Percentiles rank a stretch among this genome's conserved stretches.
phyloP scores from a whole-genome alignment of 2,329 filamentous ascomycete species.

The Fusarium praegraminearum region DNA sequence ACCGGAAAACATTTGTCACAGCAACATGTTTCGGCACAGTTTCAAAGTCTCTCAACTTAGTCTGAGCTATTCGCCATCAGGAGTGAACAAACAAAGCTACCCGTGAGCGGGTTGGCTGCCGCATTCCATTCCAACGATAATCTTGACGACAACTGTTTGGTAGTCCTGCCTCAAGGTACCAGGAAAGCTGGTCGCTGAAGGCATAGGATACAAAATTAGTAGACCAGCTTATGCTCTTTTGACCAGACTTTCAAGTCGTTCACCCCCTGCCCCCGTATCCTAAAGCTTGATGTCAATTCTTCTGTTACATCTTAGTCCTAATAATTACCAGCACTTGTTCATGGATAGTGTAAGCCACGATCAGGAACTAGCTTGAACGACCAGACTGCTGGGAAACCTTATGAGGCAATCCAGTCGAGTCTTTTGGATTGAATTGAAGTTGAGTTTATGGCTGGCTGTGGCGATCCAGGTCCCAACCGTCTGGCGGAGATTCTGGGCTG shows the following conservation, averaged over 20 bases:
- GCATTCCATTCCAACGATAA: constrained; percentile 18
- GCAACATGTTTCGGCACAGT: constrained; percentile 6
- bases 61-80: background rate
- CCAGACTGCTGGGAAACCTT: constrained; percentile 53
- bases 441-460: constrained; percentile 14
- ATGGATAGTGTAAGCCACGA: constrained; percentile 55
- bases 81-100: background rate
- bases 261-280: background rate
- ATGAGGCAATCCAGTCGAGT: background rate
- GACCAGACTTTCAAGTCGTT: background rate
- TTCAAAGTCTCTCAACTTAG: constrained; percentile 1
- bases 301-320: background rate
- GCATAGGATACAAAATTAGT: background rate
- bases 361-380: constrained; percentile 24
- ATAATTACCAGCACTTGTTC: background rate
- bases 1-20: background rate
- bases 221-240: background rate
- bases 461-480: constrained; percentile 6
- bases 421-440: background rate
- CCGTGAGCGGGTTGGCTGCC: background rate
- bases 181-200: background rate
- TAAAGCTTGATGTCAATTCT: background rate
- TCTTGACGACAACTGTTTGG: background rate
- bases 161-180: background rate
- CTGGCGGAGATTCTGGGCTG: background rate